Evolutionary conservation across 371 early-diverging fungal species (phyloP).

Genomic region (Mortierella sp.): DNA sequence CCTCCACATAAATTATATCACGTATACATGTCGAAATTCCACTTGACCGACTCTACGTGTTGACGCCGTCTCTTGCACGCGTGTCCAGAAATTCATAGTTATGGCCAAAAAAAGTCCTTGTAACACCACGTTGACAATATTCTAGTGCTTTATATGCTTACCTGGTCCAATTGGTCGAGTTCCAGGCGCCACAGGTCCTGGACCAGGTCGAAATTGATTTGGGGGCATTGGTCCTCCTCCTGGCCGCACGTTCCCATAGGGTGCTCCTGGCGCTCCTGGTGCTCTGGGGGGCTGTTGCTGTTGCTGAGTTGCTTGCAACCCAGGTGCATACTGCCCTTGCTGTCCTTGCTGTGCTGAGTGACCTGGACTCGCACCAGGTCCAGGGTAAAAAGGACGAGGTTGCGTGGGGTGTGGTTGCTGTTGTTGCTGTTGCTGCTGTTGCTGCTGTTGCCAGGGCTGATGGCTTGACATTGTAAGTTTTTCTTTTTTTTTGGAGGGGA

Average conservation of each 20-base stretch:
- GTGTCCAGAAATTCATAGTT: not conserved
- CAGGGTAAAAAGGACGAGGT: slow-evolving; percentile 19
- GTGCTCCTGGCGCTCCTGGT: slow-evolving; percentile 5
- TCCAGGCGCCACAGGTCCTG: slow-evolving; percentile 13
- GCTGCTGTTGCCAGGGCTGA: not conserved
- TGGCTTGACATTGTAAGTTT: not conserved
- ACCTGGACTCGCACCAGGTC: slow-evolving; percentile 8
- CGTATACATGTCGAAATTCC: not conserved
- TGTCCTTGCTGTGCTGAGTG: slow-evolving; percentile 9
- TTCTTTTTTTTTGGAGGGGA: not conserved
- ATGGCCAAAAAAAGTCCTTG: not conserved
- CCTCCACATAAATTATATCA: not conserved
- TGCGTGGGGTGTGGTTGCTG: slow-evolving; percentile 16
- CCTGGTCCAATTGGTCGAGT: slow-evolving; percentile 25
- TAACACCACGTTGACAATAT: not conserved
- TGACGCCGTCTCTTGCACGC: not conserved
- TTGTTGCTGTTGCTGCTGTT: slow-evolving; percentile 4
- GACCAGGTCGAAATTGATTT: slow-evolving; percentile 23
- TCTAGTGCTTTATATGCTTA: not conserved
- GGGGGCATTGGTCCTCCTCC: slow-evolving; percentile 16
- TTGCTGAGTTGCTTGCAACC: slow-evolving; percentile 6
- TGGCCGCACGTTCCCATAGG: slow-evolving; percentile 19
- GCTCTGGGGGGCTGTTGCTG: slow-evolving; percentile 28
- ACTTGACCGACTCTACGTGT: not conserved
- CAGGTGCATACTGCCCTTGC: slow-evolving; percentile 3